phyloP scores from a whole-genome alignment of 2,329 filamentous ascomycete species.

The Botrytis porri region DNA sequence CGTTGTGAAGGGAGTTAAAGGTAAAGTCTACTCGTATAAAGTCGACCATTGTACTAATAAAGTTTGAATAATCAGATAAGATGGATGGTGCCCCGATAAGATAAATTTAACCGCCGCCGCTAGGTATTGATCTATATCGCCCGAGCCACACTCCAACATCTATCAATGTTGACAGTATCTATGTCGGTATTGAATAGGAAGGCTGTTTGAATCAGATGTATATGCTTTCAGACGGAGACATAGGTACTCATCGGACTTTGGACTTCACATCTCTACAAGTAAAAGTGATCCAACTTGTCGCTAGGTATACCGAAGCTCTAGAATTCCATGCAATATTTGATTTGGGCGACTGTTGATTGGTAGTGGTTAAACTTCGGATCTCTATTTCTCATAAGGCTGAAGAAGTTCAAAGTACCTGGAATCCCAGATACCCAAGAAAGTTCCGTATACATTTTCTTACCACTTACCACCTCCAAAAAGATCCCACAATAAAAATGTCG shows the following conservation, averaged over 20 bases:
- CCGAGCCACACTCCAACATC: not conserved
- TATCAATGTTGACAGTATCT: not conserved
- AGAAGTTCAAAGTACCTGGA: not conserved
- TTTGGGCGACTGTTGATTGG: not conserved
- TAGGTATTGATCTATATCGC: not conserved
- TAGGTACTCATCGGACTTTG: not conserved
- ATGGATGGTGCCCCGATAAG: not conserved
- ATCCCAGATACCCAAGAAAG: not conserved
- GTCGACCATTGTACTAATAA: too few species aligned
- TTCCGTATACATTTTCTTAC: not conserved
- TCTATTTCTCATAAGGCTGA: slow-evolving; percentile 3
- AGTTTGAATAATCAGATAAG: not conserved
- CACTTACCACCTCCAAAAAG: not conserved
- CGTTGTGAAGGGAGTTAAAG: not conserved
- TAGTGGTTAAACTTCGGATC: not conserved
- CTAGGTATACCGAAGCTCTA: not conserved
- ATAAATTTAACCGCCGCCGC: not conserved
- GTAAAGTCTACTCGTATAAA: not conserved
- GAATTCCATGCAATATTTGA: not conserved
- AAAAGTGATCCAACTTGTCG: not conserved
- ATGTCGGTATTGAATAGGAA: not conserved
- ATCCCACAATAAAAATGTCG: slow-evolving; percentile 25
- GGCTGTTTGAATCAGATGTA: not conserved
- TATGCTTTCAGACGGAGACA: not conserved
- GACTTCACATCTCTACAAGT: not conserved